phyloP scores from a whole-genome alignment of 2,329 filamentous ascomycete genomes.

The Myriangium duriaei region DNA sequence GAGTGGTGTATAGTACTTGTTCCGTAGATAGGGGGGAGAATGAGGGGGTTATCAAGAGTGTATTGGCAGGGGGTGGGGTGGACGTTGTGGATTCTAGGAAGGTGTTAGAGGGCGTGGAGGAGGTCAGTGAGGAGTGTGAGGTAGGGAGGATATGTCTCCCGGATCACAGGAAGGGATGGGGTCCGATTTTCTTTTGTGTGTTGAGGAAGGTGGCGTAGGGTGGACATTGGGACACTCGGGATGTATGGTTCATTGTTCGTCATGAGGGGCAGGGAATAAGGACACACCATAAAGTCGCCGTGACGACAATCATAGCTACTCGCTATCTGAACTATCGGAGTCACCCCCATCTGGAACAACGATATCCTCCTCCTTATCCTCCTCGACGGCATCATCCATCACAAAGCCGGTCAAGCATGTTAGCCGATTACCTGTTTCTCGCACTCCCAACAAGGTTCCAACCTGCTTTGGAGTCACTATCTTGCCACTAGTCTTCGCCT shows the following conservation, averaged over 20 bases:
- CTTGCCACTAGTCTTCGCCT: not conserved
- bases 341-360: not conserved
- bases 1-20: constrained; percentile 30
- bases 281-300: too few species aligned
- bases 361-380: constrained; percentile 6
- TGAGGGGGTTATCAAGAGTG: constrained; percentile 28
- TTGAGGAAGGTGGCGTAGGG: constrained; percentile 28
- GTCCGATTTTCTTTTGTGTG: constrained; percentile 29
- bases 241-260: too few species aligned
- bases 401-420: constrained; percentile 79
- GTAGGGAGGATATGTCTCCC: constrained; percentile 30
- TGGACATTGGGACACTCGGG: too few species aligned
- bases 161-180: constrained; percentile 28
- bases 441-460: constrained; percentile 59
- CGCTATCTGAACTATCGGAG: constrained; percentile 2
- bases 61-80: constrained; percentile 25
- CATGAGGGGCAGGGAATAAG: too few species aligned
- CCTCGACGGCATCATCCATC: constrained; percentile 41
- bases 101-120: constrained; percentile 12
- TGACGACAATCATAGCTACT: too few species aligned
- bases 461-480: constrained; percentile 29
- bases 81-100: constrained; percentile 18
- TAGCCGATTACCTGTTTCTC: constrained; percentile 77
- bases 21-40: constrained; percentile 30
- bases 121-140: constrained; percentile 23